A percentile compares a stretch with the other conserved stretches of the same genome.
These are phyloP conservation scores for Spatholobus suberectus DNA, from an alignment of 306 rosid species.

Conservation along the genomic window DNA sequence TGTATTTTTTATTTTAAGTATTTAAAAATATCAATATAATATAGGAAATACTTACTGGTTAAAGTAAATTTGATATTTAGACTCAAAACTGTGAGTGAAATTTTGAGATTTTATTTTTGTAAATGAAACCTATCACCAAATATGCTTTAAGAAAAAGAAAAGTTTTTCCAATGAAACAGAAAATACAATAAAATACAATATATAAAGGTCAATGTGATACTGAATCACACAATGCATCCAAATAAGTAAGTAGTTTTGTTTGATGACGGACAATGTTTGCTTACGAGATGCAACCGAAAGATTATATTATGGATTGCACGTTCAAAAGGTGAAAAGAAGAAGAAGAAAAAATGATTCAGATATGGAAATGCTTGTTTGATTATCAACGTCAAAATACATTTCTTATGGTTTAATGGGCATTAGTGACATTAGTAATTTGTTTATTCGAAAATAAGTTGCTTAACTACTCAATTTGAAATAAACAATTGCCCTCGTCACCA, in stretches of 20 bases:
- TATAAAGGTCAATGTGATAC: too few species aligned
- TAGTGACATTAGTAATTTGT: neutral
- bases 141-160: neutral
- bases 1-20: neutral
- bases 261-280: neutral
- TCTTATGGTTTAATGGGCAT: neutral
- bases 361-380: neutral
- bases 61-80: neutral
- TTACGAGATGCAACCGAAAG: neutral
- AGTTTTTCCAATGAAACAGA: neutral
- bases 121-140: neutral
- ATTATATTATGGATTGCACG: slow-evolving; percentile 25
- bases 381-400: neutral
- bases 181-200: too few species aligned
- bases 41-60: too few species aligned
- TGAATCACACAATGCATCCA: too few species aligned
- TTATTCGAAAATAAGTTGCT: slow-evolving; percentile 3
- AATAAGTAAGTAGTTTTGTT: too few species aligned
- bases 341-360: neutral
- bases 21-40: neutral
- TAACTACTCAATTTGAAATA: slow-evolving; percentile 2
- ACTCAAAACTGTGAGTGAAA: neutral
- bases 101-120: neutral
- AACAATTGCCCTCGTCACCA: neutral
- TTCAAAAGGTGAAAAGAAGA: slow-evolving; percentile 7